These are phyloP conservation scores for Chenopodium album DNA, from an alignment of 148 eudicot genomes.

Conservation along the genomic window DNA sequence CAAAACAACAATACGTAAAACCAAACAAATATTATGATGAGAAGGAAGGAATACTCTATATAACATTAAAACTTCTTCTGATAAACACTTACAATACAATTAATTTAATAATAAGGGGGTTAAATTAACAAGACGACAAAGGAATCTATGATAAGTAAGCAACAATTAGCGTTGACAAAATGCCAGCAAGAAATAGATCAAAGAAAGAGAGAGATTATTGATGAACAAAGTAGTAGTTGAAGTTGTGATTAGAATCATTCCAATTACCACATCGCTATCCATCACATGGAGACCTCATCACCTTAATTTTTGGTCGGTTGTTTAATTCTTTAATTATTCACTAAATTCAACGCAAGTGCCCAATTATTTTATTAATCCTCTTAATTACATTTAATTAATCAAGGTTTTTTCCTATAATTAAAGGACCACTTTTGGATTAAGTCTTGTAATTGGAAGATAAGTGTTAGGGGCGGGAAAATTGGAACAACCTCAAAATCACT, in stretches of 20 bases:
- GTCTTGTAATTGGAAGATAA: slow-evolving; percentile 22
- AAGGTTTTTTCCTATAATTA: slow-evolving; percentile 4
- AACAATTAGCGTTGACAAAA: slow-evolving; percentile 24
- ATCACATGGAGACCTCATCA: slow-evolving; percentile 35
- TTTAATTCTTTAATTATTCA: slow-evolving; percentile 27
- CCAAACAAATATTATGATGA: no score
- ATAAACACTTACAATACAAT: no score
- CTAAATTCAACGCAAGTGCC: slow-evolving; percentile 24
- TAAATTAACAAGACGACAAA: background rate
- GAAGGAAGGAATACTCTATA: no score
- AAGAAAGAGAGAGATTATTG: background rate
- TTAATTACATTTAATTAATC: slow-evolving; percentile 1
- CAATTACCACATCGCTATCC: slow-evolving; percentile 27
- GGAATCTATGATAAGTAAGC: slow-evolving; percentile 22
- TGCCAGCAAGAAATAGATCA: slow-evolving; percentile 19
- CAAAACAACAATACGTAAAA: no score
- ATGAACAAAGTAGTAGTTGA: slow-evolving; percentile 8
- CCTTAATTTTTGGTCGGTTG: slow-evolving; percentile 29
- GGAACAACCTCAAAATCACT: slow-evolving; percentile 30
- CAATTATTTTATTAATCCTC: slow-evolving; percentile 12
- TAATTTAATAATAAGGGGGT: no score
- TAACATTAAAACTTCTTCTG: no score
- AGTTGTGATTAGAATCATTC: slow-evolving; percentile 24
- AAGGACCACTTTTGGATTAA: slow-evolving; percentile 11
- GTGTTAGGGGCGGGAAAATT: slow-evolving; percentile 20